Percentiles rank a stretch among this genome's conserved stretches.
Evolutionary conservation across 495 filamentous ascomycete genomes (phyloP).

Genomic region (Hypoxylon trugodes): DNA sequence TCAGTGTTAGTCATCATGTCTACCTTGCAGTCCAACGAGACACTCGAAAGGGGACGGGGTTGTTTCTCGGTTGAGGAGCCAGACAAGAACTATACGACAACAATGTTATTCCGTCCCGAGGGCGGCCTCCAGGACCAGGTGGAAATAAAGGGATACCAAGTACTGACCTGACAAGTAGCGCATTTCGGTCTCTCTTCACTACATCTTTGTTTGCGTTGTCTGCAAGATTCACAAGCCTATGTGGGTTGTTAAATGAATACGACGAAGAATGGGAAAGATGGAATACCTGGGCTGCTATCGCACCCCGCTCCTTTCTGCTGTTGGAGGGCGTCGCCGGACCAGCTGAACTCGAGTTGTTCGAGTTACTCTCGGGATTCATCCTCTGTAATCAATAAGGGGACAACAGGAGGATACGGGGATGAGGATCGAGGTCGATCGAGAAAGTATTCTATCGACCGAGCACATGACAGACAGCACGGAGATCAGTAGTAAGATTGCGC

Average conservation of each 20-base stretch:
- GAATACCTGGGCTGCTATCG: constrained; percentile 58
- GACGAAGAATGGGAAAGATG: not conserved
- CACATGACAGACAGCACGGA: constrained; percentile 38
- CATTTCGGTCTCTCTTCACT: constrained; percentile 88
- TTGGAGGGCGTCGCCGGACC: constrained; percentile 44
- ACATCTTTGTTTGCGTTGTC: constrained; percentile 87
- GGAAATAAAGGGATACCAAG: constrained; percentile 16
- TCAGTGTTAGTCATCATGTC: constrained; percentile 41
- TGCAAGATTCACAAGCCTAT: constrained; percentile 82
- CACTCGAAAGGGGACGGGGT: constrained; percentile 12
- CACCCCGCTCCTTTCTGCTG: constrained; percentile 55
- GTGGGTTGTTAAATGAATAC: not conserved
- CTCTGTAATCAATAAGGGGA: constrained; percentile 26
- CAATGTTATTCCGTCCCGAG: constrained; percentile 1
- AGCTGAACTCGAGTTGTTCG: constrained; percentile 40
- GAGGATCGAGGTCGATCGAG: constrained; percentile 34
- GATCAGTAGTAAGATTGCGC: constrained; percentile 33
- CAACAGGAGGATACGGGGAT: constrained; percentile 15
- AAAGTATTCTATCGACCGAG: constrained; percentile 31
- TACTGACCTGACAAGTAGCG: constrained; percentile 58
- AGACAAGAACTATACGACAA: constrained; percentile 14
- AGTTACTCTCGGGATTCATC: constrained; percentile 39
- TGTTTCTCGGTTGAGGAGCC: too few species aligned
- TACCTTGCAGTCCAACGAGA: constrained; percentile 14
- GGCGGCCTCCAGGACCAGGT: not conserved